These are phyloP conservation scores for Malassezia restricta DNA, from an alignment of 1,284 basidiomycete genomes.

Conservation along the genomic window DNA sequence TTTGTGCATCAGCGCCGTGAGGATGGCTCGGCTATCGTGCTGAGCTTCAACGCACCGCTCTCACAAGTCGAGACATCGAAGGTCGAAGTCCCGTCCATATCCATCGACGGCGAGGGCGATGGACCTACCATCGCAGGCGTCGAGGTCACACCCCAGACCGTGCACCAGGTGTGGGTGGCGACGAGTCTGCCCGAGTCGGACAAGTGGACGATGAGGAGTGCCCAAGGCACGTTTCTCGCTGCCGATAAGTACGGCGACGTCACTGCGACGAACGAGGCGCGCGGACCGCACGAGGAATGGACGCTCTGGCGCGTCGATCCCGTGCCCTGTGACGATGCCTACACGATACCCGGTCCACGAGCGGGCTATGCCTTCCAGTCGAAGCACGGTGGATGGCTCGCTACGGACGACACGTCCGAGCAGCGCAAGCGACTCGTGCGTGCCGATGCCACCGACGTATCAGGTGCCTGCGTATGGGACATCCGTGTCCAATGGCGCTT, in stretches of 20 bases:
- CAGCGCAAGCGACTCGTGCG: conserved; percentile 15
- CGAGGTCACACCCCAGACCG: conserved; percentile 20
- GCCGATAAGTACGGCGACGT: conserved; percentile 24
- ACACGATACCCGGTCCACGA: background rate
- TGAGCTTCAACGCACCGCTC: conserved; percentile 9
- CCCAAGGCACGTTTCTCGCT: conserved; percentile 31
- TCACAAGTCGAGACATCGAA: conserved; percentile 2
- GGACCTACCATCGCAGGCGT: conserved; percentile 13
- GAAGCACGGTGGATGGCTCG: conserved; percentile 22
- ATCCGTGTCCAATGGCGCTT: conserved; percentile 35
- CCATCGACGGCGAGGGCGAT: background rate
- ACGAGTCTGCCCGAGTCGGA: conserved; percentile 14
- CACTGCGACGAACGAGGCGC: conserved; percentile 24
- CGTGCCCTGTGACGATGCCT: background rate
- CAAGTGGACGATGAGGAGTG: conserved; percentile 28
- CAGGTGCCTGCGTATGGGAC: conserved; percentile 15
- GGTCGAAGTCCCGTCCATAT: background rate
- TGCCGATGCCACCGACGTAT: conserved; percentile 18
- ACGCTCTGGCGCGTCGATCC: conserved; percentile 11
- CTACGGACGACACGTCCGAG: conserved; percentile 21
- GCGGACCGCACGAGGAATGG: conserved; percentile 39
- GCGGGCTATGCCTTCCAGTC: conserved; percentile 19
- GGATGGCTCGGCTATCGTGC: background rate
- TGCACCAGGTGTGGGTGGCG: conserved; percentile 38
- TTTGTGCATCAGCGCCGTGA: conserved; percentile 8